These are phyloP conservation scores for Powellomyces hirtus DNA, from an alignment of 192 early-diverging fungal genomes.

Conservation along the genomic window DNA sequence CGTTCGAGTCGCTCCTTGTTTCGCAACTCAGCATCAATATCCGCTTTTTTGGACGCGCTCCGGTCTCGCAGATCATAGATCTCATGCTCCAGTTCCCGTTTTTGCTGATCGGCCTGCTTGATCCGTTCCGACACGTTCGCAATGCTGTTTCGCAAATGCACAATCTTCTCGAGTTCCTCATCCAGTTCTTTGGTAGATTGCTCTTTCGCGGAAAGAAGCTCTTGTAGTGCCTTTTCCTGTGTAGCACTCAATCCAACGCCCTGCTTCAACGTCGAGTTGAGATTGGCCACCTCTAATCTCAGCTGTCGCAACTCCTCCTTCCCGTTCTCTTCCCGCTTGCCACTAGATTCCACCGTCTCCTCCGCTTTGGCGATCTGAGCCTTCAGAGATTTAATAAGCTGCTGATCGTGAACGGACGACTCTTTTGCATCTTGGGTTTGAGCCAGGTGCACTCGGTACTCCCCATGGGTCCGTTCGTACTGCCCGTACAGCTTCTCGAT, in stretches of 20 bases:
- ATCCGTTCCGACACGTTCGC: conserved; percentile 54
- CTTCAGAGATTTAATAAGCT: conserved; percentile 41
- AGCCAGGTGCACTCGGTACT: conserved; percentile 36
- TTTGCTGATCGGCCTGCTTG: conserved; percentile 43
- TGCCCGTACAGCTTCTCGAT: conserved; percentile 37
- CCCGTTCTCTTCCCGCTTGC: conserved; percentile 46
- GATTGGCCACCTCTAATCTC: conserved; percentile 45
- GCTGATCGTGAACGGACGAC: conserved; percentile 41
- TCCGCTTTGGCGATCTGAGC: conserved; percentile 50
- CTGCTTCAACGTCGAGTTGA: conserved; percentile 53
- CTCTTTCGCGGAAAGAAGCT: conserved; percentile 56
- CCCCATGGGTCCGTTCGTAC: conserved; percentile 32
- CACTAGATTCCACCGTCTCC: conserved; percentile 39
- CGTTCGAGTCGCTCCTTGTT: conserved; percentile 61
- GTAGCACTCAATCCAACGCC: conserved; percentile 55
- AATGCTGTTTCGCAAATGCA: conserved; percentile 44
- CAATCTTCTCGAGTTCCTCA: conserved; percentile 58
- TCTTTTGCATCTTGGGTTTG: conserved; percentile 27
- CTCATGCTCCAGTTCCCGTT: conserved; percentile 52
- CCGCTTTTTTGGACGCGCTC: conserved; percentile 53
- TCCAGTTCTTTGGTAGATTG: conserved; percentile 52
- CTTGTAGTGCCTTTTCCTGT: conserved; percentile 56
- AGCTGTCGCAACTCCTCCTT: conserved; percentile 55
- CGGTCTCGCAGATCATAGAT: conserved; percentile 58
- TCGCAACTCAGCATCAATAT: conserved; percentile 56